Base-by-base conservation (phyloP, 1,284 basidiomycete species). In the Vanrija pseudolonga region DNA sequence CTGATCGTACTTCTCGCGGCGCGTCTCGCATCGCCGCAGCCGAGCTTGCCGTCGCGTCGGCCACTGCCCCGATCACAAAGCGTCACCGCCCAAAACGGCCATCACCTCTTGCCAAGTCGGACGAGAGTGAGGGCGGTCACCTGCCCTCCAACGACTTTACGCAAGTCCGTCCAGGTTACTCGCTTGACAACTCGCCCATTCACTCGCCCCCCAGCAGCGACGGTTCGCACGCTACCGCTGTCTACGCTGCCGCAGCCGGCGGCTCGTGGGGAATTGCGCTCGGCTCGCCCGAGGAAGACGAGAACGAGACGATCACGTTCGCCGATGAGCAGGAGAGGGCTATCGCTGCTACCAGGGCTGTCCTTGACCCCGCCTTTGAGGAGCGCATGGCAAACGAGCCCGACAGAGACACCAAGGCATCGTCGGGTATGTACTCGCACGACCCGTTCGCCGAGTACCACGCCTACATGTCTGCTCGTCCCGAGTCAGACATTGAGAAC, bases 81-180 rank as follows among this genome's bases (percentile, higher is more conserved):
- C 61, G 70, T 38, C 70, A 72, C 57, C 64, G 67, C 51, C 73
- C 74, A 0, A 65, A 66, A 19, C 71, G 72, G 51, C 73, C 74
- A 3, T 68, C 65, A 7, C 74, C 74, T 3, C 62, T 76, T n/a
- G 70, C 72, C 1, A 12, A 20, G 17, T 19, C 53, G 17, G 14
- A 37, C 18, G 49, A 51, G 36, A 44, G 18, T 32, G 39, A 17
- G 46, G 36, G 7, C 22, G 14, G 14, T 19, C 44, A 48, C 19
- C 46, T 38, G 23, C 26, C 46, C 23, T 46, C 55, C 22, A 37
- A 38, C 26, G 57, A 51, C 42, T 22, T 43, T 49, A 32, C 32
- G 8, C 36, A 37, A 18, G 45, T 26, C 37, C 47, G 15, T 3
- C 47, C 47, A 15, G 38, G 47, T 17, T 12, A 17, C 5, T 48